phyloP scores from a whole-genome alignment of 768 basidiomycete species.

The Cytidiella melzeri region DNA sequence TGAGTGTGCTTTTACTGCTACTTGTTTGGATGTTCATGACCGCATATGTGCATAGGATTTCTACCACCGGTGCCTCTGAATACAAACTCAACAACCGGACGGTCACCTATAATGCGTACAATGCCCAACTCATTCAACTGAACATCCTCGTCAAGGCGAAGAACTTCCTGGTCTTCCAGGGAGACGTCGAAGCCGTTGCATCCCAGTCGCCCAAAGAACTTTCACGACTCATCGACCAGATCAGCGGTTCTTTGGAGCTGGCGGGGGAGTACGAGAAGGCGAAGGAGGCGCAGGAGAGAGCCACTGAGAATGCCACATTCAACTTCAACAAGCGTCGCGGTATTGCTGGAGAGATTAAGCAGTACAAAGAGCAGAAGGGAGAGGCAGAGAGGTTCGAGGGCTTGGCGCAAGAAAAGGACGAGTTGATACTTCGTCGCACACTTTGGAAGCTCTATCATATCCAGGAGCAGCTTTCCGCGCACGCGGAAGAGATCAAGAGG shows the following conservation, averaged over 20 bases:
- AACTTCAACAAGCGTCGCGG: slow-evolving; percentile 93
- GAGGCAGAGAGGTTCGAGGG: slow-evolving; percentile 87
- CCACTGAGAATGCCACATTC: slow-evolving; percentile 90
- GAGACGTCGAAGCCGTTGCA: slow-evolving; percentile 97
- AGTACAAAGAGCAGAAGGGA: slow-evolving; percentile 94
- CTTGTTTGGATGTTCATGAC: not conserved
- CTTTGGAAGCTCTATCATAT: slow-evolving; percentile 90
- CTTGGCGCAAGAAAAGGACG: slow-evolving; percentile 74
- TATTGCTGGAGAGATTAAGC: slow-evolving; percentile 91
- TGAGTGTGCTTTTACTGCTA: slow-evolving; percentile 35
- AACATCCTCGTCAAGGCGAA: slow-evolving; percentile 99
- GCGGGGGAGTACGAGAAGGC: slow-evolving; percentile 85
- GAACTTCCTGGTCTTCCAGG: slow-evolving; percentile 99
- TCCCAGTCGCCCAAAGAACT: slow-evolving; percentile 90
- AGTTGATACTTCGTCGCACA: slow-evolving; percentile 72
- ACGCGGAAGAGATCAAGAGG: slow-evolving; percentile 60
- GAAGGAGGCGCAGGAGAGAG: slow-evolving; percentile 79
- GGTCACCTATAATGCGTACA: slow-evolving; percentile 87
- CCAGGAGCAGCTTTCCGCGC: slow-evolving; percentile 71
- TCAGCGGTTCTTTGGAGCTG: slow-evolving; percentile 89
- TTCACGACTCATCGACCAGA: slow-evolving; percentile 88
- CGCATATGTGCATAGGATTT: slow-evolving; percentile 52
- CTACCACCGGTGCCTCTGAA: slow-evolving; percentile 80
- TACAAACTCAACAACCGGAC: slow-evolving; percentile 79
- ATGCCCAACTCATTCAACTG: slow-evolving; percentile 77